These are phyloP conservation scores for Paraphoma chrysanthemicola DNA, from an alignment of 2,329 filamentous ascomycete genomes.

Conservation along the genomic window DNA sequence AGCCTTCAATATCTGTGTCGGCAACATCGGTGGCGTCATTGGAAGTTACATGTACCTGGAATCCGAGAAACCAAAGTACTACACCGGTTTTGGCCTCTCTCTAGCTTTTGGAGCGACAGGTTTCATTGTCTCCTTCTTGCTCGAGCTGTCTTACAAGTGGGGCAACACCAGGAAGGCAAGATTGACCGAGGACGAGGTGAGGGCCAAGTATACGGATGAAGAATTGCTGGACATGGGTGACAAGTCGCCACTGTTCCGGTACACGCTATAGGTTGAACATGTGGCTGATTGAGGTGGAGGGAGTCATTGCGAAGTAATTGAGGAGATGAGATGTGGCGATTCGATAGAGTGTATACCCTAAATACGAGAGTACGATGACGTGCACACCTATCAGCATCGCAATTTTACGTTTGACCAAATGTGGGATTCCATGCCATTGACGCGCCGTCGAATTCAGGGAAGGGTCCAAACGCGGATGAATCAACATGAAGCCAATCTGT, in stretches of 20 bases:
- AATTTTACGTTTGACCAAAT: background rate
- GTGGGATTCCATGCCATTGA: constrained; percentile 9
- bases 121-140: constrained; percentile 28
- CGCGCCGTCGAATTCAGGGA: constrained; percentile 11
- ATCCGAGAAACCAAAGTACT: constrained; percentile 45
- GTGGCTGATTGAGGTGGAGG: background rate
- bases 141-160: constrained; percentile 41
- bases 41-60: constrained; percentile 46
- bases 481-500: constrained; percentile 46
- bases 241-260: constrained; percentile 50
- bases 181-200: constrained; percentile 44
- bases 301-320: background rate
- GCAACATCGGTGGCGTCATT: constrained; percentile 39
- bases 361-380: too few relatives aligned
- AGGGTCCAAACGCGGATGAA: constrained; percentile 35
- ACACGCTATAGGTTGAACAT: constrained; percentile 20
- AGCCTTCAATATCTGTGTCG: constrained; percentile 37
- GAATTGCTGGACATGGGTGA: constrained; percentile 50
- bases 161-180: constrained; percentile 46
- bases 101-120: constrained; percentile 35
- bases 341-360: too few relatives aligned
- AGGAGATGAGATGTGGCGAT: too few relatives aligned
- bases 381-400: too few relatives aligned
- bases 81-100: constrained; percentile 46
- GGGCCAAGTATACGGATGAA: constrained; percentile 45